These are phyloP conservation scores for Vigna mungo DNA, from an alignment of 306 rosid genomes.

Conservation along the genomic window DNA sequence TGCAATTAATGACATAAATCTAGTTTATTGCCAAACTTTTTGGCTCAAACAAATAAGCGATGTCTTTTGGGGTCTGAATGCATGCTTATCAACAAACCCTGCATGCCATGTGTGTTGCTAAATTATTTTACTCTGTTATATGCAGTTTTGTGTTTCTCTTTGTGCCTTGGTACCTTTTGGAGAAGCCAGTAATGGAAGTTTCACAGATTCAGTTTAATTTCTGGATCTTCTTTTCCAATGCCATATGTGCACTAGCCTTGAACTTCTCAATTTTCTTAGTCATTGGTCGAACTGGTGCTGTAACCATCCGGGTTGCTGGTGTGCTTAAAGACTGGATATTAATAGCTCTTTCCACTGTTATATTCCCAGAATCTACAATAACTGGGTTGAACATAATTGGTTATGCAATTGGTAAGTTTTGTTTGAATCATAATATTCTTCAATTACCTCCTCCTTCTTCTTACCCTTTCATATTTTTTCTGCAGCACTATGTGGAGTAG, in stretches of 20 bases:
- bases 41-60: not conserved
- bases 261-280: conserved; percentile 90
- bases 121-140: conserved; percentile 13
- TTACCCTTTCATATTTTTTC: conserved; percentile 11
- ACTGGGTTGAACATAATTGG: conserved; percentile 86
- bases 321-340: conserved; percentile 92
- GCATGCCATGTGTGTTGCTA: conserved; percentile 22
- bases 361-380: conserved; percentile 84
- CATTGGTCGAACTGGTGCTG: conserved; percentile 94
- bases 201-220: conserved; percentile 77
- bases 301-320: conserved; percentile 87
- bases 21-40: not conserved
- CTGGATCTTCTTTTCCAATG: conserved; percentile 89
- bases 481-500: conserved; percentile 86
- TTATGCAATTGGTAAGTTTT: conserved; percentile 75
- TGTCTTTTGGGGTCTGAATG: not conserved
- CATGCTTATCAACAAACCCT: conserved; percentile 14
- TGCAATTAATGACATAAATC: conserved; percentile 5
- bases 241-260: conserved; percentile 86
- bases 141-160: conserved; percentile 83
- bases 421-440: conserved; percentile 28
- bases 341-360: conserved; percentile 83
- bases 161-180: conserved; percentile 83
- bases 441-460: not conserved
- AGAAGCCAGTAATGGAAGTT: conserved; percentile 75